Evolutionary conservation across 169 alveolate species (phyloP).

Genomic region (Plasmodium coatneyi): DNA sequence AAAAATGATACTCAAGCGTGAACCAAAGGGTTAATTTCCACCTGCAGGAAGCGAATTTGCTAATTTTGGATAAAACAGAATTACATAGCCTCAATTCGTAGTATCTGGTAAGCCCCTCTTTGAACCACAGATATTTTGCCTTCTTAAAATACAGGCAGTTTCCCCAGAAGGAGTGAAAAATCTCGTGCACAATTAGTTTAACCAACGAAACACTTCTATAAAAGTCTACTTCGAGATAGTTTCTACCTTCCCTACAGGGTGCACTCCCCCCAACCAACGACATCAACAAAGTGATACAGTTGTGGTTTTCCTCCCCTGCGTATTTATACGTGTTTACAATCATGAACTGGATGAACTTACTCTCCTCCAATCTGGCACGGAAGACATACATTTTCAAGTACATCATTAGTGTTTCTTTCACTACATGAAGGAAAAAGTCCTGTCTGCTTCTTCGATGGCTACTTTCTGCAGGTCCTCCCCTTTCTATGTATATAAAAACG

Average conservation of each 20-base stretch:
- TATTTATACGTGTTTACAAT: conserved; percentile 32
- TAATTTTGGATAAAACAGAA: background rate
- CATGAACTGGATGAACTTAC: conserved; percentile 37
- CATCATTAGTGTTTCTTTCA: conserved; percentile 6
- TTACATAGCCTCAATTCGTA: conserved; percentile 11
- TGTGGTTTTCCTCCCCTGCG: conserved; percentile 51
- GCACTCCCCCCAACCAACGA: background rate
- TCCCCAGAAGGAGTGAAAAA: conserved; percentile 54
- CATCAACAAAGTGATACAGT: conserved; percentile 25
- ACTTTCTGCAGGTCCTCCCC: background rate
- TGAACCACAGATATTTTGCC: conserved; percentile 41
- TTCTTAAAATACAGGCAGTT: conserved; percentile 43
- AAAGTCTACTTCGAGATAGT: background rate
- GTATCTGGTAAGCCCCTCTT: conserved; percentile 46
- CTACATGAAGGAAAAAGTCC: background rate
- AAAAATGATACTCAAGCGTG: conserved; percentile 37
- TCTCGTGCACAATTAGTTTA: conserved; percentile 30
- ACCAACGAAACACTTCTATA: background rate
- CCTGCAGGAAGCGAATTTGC: background rate
- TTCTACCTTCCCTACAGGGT: background rate
- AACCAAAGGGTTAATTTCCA: background rate
- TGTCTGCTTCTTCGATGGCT: background rate
- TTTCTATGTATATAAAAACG: conserved; percentile 47
- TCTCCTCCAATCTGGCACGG: conserved; percentile 3
- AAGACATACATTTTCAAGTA: conserved; percentile 5